A percentile compares a stretch with the other conserved stretches of the same genome.
phyloP scores from a whole-genome alignment of 345 rosid species.

The Eucalyptus cloeziana region DNA sequence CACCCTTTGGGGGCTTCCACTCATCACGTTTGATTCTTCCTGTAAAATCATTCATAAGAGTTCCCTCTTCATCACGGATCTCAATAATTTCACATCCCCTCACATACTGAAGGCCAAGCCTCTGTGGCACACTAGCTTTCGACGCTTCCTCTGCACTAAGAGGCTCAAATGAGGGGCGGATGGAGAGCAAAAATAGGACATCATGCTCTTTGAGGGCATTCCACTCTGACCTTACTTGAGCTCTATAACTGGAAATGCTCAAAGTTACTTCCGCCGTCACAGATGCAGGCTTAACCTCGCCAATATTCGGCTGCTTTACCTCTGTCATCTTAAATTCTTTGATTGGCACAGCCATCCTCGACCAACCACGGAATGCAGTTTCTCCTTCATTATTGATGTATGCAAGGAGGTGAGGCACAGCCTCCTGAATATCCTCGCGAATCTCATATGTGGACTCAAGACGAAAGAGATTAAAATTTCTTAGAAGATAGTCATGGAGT shows the following conservation, averaged over 20 bases:
- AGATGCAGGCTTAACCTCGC: conserved; percentile 94
- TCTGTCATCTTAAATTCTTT: conserved; percentile 60
- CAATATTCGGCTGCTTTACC: conserved; percentile 94
- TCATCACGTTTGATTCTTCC: conserved; percentile 92
- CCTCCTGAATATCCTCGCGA: conserved; percentile 99
- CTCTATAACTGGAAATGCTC: conserved; percentile 81
- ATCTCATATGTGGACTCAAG: conserved; percentile 98
- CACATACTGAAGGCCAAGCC: conserved; percentile 90
- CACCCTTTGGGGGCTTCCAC: conserved; percentile 99
- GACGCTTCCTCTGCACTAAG: conserved; percentile 91
- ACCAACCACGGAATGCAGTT: conserved; percentile 97
- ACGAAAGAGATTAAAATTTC: conserved; percentile 97
- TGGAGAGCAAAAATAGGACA: conserved; percentile 83
- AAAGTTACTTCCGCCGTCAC: conserved; percentile 79
- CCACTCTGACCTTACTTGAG: conserved; percentile 94
- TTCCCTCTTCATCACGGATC: conserved; percentile 87
- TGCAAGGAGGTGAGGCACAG: conserved; percentile 90
- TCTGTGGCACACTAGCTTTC: conserved; percentile 84
- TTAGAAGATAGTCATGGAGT: conserved; percentile 89
- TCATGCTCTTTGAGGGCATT: conserved; percentile 97
- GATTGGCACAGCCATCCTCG: conserved; percentile 95
- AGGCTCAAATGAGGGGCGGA: conserved; percentile 91
- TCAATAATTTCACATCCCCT: conserved; percentile 95
- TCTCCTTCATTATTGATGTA: conserved; percentile 84
- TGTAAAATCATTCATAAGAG: conserved; percentile 93